Evolutionary conservation across 371 early-diverging fungal genomes (phyloP).

Genomic region (Mucor piriformis): DNA sequence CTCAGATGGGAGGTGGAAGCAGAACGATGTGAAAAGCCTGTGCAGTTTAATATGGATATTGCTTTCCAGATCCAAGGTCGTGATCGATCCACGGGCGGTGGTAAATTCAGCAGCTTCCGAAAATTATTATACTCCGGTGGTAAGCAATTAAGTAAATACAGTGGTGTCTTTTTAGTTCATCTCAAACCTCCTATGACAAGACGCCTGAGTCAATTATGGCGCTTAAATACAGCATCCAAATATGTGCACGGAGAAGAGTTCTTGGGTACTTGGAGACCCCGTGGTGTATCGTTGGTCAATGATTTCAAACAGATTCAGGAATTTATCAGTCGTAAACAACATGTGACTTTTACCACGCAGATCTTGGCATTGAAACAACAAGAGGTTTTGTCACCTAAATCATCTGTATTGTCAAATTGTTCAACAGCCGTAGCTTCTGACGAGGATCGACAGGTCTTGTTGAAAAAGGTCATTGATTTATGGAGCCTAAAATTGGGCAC

Average conservation of each 20-base stretch:
- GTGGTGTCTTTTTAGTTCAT: constrained; percentile 59
- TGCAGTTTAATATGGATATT: constrained; percentile 68
- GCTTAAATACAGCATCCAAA: constrained; percentile 72
- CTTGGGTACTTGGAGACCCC: constrained; percentile 74
- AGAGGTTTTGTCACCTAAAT: not conserved
- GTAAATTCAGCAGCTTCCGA: constrained; percentile 40
- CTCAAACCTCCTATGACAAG: constrained; percentile 64
- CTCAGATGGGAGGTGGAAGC: constrained; percentile 64
- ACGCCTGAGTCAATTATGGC: constrained; percentile 69
- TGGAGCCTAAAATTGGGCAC: constrained; percentile 54
- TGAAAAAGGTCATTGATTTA: constrained; percentile 43
- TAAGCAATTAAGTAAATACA: constrained; percentile 49
- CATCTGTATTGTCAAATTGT: constrained; percentile 31
- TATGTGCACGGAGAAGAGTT: constrained; percentile 89
- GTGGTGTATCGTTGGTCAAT: constrained; percentile 72
- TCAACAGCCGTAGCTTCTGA: constrained; percentile 12
- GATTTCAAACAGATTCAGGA: constrained; percentile 56
- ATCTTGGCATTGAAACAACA: constrained; percentile 24
- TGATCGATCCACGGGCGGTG: constrained; percentile 42
- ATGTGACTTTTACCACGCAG: constrained; percentile 53
- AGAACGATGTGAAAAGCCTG: constrained; percentile 58
- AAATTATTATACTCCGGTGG: constrained; percentile 33
- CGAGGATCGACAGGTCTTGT: constrained; percentile 28
- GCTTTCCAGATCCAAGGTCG: constrained; percentile 67
- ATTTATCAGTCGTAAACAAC: constrained; percentile 38